Percentiles rank a stretch among this genome's conserved stretches.
These are phyloP conservation scores for Candida tammaniensis DNA, from an alignment of 805 yeast species.

Conservation along the genomic window DNA sequence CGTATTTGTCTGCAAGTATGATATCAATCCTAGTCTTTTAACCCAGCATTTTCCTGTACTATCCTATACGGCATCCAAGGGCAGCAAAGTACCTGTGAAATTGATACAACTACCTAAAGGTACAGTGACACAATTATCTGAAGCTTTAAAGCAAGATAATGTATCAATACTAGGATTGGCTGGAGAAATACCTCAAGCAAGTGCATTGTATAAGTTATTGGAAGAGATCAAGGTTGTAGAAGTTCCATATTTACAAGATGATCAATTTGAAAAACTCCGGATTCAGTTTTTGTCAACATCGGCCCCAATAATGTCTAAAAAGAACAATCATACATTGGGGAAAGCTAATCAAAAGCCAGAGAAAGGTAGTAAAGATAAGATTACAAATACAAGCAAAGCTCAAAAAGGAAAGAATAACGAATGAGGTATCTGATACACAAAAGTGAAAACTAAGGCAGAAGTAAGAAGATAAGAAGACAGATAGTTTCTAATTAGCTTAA, in stretches of 20 bases:
- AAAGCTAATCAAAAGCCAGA: constrained; percentile 6
- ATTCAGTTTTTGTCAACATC: constrained; percentile 45
- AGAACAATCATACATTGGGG: constrained; percentile 9
- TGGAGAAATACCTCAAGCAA: constrained; percentile 24
- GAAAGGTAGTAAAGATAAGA: not conserved
- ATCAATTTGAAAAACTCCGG: constrained; percentile 29
- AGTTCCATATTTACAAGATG: constrained; percentile 43
- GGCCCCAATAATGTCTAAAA: constrained; percentile 38
- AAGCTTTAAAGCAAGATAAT: constrained; percentile 24
- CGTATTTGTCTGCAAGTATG: constrained; percentile 62
- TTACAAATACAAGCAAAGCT: not conserved
- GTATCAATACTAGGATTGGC: constrained; percentile 34
- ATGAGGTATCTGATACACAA: not conserved
- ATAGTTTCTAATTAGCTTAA: no score
- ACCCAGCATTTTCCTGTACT: constrained; percentile 59
- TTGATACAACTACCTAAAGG: constrained; percentile 60
- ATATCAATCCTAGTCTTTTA: constrained; percentile 48
- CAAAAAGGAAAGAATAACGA: constrained; percentile 1
- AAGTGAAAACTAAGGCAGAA: not conserved
- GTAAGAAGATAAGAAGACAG: no score
- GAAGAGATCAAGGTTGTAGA: constrained; percentile 33
- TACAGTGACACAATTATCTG: constrained; percentile 27
- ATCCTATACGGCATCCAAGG: constrained; percentile 41
- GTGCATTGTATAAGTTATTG: constrained; percentile 26
- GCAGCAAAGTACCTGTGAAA: constrained; percentile 38